Conservation (phyloP, 2,329 filamentous ascomycete species). For the Neonectria ditissima region DNA sequence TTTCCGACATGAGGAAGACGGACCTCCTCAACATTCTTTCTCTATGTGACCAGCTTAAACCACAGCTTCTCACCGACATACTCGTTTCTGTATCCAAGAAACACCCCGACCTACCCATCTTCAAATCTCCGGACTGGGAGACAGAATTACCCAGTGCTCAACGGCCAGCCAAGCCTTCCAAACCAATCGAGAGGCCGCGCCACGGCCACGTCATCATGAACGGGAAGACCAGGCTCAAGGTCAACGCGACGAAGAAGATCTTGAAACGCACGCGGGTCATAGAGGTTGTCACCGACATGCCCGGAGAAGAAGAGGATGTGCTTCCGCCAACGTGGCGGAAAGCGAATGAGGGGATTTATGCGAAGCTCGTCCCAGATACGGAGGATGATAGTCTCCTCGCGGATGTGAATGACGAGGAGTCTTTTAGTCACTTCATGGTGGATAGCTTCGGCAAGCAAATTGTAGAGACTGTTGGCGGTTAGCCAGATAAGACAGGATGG, state of each 20-base stretch:
- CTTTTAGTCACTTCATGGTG: constrained; percentile 59
- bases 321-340: constrained; percentile 56
- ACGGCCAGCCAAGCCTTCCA: constrained; percentile 29
- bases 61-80: constrained; percentile 56
- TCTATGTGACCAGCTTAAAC: constrained; percentile 56
- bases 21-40: constrained; percentile 56
- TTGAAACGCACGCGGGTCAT: constrained; percentile 46
- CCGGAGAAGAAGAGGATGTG: constrained; percentile 48
- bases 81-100: constrained; percentile 57
- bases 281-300: constrained; percentile 44
- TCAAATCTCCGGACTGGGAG: constrained; percentile 57
- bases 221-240: constrained; percentile 46
- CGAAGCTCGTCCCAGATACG: constrained; percentile 52
- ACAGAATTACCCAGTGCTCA: constrained; percentile 31
- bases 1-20: constrained; percentile 50
- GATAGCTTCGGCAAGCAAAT: constrained; percentile 53
- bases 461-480: constrained; percentile 46
- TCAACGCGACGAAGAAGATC: constrained; percentile 50
- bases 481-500: constrained; percentile 9
- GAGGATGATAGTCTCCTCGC: constrained; percentile 52
- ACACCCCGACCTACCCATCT: constrained; percentile 57
- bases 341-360: constrained; percentile 55
- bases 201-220: constrained; percentile 47
- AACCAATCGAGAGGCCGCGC: constrained; percentile 41
- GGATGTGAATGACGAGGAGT: constrained; percentile 56